Conservation (phyloP, 2,329 filamentous ascomycete species). For the Dactylellina cionopaga region DNA sequence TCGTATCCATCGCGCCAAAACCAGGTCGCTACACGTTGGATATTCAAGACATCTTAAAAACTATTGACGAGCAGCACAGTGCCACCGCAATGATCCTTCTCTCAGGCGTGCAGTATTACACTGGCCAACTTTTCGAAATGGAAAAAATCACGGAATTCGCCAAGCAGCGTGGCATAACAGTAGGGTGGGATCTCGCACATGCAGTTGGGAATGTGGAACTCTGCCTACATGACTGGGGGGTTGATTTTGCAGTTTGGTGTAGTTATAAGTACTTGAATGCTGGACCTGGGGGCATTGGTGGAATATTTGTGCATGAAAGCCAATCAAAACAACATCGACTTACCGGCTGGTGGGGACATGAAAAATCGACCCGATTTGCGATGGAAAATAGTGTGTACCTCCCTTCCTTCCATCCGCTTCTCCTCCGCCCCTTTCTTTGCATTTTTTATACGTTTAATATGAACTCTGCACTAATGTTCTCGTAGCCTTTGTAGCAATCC, state of each 20-base stretch:
- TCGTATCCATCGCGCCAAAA: constrained; percentile 78
- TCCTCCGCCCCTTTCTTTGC: no score
- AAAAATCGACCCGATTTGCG: constrained; percentile 78
- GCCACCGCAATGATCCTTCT: constrained; percentile 80
- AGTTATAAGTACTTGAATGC: constrained; percentile 94
- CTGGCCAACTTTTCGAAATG: constrained; percentile 88
- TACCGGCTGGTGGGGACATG: constrained; percentile 86
- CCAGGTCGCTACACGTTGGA: constrained; percentile 70
- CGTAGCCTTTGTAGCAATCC: constrained; percentile 69
- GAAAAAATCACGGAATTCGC: constrained; percentile 80
- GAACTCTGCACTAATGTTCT: neutral
- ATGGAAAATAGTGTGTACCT: constrained; percentile 74
- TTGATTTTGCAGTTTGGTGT: constrained; percentile 90
- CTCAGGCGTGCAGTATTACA: constrained; percentile 91
- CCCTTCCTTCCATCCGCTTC: neutral
- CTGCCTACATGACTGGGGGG: constrained; percentile 83
- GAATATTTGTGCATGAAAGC: constrained; percentile 79
- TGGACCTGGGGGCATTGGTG: constrained; percentile 82
- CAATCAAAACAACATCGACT: constrained; percentile 73
- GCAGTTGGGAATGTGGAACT: constrained; percentile 85
- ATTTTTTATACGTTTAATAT: no score
- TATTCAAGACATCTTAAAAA: constrained; percentile 75
- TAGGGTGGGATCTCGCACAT: constrained; percentile 91
- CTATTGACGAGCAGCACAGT: constrained; percentile 78
- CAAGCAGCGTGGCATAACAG: constrained; percentile 73